Conservation (phyloP, 345 rosid genomes). For the Populus nigra region DNA sequence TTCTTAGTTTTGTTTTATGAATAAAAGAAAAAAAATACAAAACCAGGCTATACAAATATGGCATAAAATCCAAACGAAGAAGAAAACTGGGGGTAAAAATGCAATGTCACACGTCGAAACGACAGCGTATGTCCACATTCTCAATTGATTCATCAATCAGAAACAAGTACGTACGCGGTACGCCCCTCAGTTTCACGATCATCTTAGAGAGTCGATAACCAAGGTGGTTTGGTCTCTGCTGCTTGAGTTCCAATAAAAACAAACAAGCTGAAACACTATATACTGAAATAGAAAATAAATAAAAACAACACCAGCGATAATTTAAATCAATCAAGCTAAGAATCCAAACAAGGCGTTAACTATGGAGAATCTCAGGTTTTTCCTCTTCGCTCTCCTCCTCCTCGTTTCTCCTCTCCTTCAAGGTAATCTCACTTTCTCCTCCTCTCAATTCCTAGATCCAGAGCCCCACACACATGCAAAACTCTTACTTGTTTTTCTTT, state of each 20-base stretch:
- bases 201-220: not conserved
- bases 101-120: not conserved
- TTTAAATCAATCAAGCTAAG: not conserved
- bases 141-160: not conserved
- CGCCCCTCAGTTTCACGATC: not conserved
- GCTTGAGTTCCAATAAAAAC: not conserved
- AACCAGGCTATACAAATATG: no score
- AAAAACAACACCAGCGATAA: not conserved
- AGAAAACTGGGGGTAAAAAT: not conserved
- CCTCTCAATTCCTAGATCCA: constrained; percentile 41
- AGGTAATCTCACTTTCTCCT: constrained; percentile 37
- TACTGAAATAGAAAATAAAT: not conserved
- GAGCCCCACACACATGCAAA: constrained; percentile 26
- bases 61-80: not conserved
- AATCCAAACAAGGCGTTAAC: constrained; percentile 7
- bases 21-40: no score
- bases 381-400: constrained; percentile 67
- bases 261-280: not conserved
- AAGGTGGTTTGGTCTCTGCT: not conserved
- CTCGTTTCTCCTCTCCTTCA: constrained; percentile 69
- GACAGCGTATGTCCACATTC: not conserved
- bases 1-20: no score
- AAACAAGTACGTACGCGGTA: not conserved
- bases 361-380: constrained; percentile 49
- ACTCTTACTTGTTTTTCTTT: not conserved